Conservation (phyloP, 2,329 filamentous ascomycete genomes). For the Thielaviopsis ethacetica region DNA sequence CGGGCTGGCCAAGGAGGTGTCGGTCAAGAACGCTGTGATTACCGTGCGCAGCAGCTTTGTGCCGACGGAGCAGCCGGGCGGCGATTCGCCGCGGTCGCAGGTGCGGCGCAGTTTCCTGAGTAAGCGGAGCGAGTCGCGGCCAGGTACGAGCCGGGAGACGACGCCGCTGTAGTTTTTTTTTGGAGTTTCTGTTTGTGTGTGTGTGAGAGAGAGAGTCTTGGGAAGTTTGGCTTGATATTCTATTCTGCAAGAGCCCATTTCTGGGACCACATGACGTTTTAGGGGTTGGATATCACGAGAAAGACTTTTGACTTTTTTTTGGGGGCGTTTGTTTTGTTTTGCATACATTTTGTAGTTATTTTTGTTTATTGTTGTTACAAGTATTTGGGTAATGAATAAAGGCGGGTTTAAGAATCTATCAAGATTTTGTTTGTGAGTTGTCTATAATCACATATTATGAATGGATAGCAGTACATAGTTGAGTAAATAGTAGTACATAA, state of each 20-base stretch:
- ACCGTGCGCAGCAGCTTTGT: slow-evolving; percentile 59
- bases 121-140: slow-evolving; percentile 23
- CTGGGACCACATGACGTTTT: too few relatives aligned
- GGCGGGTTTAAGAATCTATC: too few relatives aligned
- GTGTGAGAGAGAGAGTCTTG: too few relatives aligned
- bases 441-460: too few relatives aligned
- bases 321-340: neutral
- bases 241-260: neutral
- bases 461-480: too few relatives aligned
- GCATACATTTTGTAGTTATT: neutral
- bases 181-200: too few relatives aligned
- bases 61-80: slow-evolving; percentile 19
- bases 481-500: too few relatives aligned
- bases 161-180: slow-evolving; percentile 18
- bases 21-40: slow-evolving; percentile 56
- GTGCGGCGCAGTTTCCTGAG: slow-evolving; percentile 38
- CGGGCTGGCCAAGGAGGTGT: slow-evolving; percentile 55
- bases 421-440: too few relatives aligned
- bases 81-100: slow-evolving; percentile 29
- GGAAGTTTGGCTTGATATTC: neutral
- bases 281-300: neutral
- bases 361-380: neutral
- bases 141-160: slow-evolving; percentile 26
- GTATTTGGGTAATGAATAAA: neutral
- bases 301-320: neutral